These are phyloP conservation scores for Chlorella sp. DNA, from an alignment of 139 green algal genomes.

Conservation along the genomic window DNA sequence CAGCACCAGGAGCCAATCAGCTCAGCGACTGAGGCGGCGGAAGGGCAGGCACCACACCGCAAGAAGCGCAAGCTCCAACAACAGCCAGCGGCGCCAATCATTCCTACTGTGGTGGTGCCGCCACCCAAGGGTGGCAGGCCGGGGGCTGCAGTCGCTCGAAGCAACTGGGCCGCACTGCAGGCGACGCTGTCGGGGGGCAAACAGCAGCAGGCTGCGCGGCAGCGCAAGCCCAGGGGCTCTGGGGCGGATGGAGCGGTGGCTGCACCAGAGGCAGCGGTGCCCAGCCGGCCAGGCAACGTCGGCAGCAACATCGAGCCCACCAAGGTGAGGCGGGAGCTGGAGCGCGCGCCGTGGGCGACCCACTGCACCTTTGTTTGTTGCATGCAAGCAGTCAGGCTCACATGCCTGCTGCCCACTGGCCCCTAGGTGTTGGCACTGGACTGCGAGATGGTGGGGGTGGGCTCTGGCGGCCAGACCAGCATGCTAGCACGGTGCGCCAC, in stretches of 20 bases:
- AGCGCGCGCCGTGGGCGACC: neutral
- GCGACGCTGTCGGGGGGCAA: constrained; percentile 12
- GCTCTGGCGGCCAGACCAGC: constrained; percentile 52
- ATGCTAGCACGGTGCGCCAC: constrained; percentile 66
- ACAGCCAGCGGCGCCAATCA: neutral
- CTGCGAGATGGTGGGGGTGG: constrained; percentile 97
- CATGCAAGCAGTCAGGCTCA: neutral
- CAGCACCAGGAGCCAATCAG: neutral
- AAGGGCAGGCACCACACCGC: too few species aligned
- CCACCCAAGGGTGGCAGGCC: constrained; percentile 12
- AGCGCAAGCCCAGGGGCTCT: neutral
- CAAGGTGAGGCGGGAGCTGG: neutral
- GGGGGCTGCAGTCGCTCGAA: neutral
- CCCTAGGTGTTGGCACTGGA: constrained; percentile 84
- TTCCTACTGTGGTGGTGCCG: constrained; percentile 9
- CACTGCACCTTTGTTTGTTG: neutral
- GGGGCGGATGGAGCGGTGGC: neutral
- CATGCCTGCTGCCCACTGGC: neutral
- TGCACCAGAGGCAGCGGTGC: neutral
- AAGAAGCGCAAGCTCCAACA: too few species aligned
- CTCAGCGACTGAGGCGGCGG: neutral
- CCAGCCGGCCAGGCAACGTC: neutral
- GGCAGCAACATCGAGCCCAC: neutral
- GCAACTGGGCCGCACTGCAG: constrained; percentile 43
- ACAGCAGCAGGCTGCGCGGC: neutral